Conservation (phyloP, 768 basidiomycete genomes). For the Fistulinella prunicolor region DNA sequence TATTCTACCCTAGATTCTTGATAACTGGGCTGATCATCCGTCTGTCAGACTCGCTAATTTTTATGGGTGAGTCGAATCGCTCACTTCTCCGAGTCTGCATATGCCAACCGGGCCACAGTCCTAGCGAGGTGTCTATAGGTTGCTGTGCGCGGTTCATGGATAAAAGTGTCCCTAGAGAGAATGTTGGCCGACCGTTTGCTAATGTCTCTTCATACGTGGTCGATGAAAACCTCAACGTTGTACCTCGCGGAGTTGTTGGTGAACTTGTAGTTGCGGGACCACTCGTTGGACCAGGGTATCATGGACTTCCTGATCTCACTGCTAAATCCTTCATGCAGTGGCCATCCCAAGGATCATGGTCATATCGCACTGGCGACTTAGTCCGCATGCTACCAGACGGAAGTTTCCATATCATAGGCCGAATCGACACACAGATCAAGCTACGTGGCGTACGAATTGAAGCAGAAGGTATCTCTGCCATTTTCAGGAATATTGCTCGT, state of each 20-base stretch:
- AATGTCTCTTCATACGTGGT: slow-evolving; percentile 39
- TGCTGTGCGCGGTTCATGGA: slow-evolving; percentile 47
- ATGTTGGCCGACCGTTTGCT: slow-evolving; percentile 43
- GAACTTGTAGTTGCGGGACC: slow-evolving; percentile 51
- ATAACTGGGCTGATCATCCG: slow-evolving; percentile 48
- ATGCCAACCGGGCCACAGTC: slow-evolving; percentile 23
- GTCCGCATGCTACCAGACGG: slow-evolving; percentile 49
- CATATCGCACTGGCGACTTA: slow-evolving; percentile 51
- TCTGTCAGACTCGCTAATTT: slow-evolving; percentile 47
- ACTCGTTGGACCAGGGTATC: slow-evolving; percentile 49
- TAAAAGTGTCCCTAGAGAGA: slow-evolving; percentile 37
- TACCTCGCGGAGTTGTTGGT: slow-evolving; percentile 44
- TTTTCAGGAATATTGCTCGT: slow-evolving; percentile 28
- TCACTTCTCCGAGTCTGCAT: not conserved
- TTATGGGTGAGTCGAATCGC: slow-evolving; percentile 36
- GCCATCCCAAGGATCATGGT: slow-evolving; percentile 39
- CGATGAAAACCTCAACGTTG: slow-evolving; percentile 39
- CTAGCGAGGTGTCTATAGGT: slow-evolving; percentile 52
- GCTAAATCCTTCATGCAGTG: slow-evolving; percentile 45
- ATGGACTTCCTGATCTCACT: slow-evolving; percentile 43
- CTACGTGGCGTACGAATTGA: slow-evolving; percentile 54
- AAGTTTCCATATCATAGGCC: slow-evolving; percentile 47
- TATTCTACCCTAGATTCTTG: slow-evolving; percentile 32
- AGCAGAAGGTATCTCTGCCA: slow-evolving; percentile 48
- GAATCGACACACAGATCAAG: slow-evolving; percentile 53